These are phyloP conservation scores for Coccomyxa sp. DNA, from an alignment of 139 green algal species.

Conservation along the genomic window DNA sequence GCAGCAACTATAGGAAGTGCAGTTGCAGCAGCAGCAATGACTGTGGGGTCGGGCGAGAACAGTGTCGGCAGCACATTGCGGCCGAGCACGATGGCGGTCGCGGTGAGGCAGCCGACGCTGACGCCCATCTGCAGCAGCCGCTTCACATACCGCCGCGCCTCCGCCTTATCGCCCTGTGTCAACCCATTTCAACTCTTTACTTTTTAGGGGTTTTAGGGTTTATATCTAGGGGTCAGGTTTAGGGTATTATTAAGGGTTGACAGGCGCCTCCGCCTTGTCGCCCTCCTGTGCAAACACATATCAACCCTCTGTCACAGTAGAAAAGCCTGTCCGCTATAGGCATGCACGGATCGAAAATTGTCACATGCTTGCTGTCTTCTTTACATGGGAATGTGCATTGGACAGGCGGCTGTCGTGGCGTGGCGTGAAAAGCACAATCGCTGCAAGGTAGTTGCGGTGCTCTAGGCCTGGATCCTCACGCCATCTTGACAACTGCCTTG, in stretches of 20 bases:
- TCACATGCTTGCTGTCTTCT: too few species aligned
- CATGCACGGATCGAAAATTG: too few species aligned
- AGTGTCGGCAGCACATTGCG: not conserved
- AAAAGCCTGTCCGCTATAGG: too few species aligned
- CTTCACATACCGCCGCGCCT: conserved; percentile 2
- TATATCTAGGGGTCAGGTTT: not conserved
- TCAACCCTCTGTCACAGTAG: too few species aligned
- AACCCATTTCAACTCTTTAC: not conserved
- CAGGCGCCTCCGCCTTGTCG: not conserved
- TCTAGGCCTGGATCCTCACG: too few species aligned
- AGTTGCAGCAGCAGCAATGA: not conserved
- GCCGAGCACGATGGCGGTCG: conserved; percentile 1
- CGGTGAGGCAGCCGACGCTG: not conserved
- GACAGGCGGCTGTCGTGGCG: too few species aligned
- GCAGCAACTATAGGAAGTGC: not conserved
- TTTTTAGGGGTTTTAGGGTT: not conserved
- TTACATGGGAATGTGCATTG: too few species aligned
- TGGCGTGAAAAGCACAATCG: too few species aligned
- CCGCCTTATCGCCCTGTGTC: conserved; percentile 4
- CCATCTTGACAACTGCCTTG: too few species aligned
- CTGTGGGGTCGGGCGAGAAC: conserved; percentile 12
- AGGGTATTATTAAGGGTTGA: not conserved
- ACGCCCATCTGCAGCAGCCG: conserved; percentile 21
- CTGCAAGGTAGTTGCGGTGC: too few species aligned
- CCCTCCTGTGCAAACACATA: not conserved